A percentile compares a stretch with the other conserved stretches of the same genome.
Conservation (phyloP, 495 filamentous ascomycete genomes). For the Hypoxylon crocopeplum region DNA sequence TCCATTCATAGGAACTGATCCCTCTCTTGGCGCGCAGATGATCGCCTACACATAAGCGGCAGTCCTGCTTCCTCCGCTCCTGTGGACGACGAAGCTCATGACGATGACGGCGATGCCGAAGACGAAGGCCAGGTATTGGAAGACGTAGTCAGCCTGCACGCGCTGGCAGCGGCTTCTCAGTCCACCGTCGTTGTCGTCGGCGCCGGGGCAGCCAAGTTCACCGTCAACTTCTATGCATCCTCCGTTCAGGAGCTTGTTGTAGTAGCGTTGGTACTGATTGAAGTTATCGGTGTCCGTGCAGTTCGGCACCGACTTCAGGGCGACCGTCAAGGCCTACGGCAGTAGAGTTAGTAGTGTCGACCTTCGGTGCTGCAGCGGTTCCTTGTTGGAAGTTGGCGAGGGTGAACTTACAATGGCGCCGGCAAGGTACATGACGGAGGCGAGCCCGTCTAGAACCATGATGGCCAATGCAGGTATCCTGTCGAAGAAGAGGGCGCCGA, state of each 20-base stretch:
- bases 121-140: constrained; percentile 45
- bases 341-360: neutral
- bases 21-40: neutral
- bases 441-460: constrained; percentile 52
- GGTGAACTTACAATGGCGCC: constrained; percentile 60
- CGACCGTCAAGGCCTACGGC: constrained; percentile 53
- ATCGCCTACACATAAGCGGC: neutral
- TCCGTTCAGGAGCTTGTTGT: constrained; percentile 46
- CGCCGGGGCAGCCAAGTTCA: constrained; percentile 25
- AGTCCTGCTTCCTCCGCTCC: neutral
- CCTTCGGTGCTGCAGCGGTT: neutral
- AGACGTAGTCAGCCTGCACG: constrained; percentile 43
- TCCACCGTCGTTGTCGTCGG: neutral
- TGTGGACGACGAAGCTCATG: constrained; percentile 10
- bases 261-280: constrained; percentile 5
- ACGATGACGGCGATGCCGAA: constrained; percentile 34
- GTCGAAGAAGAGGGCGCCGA: constrained; percentile 47
- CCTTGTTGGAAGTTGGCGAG: neutral
- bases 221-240: constrained; percentile 33
- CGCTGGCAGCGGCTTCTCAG: constrained; percentile 42
- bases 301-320: constrained; percentile 42
- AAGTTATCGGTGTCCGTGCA: constrained; percentile 38
- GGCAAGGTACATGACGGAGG: constrained; percentile 54
- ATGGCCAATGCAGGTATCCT: constrained; percentile 48
- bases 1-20: neutral